Conservation (phyloP, 805 yeast species). For the Wickerhamomyces tratensis region DNA sequence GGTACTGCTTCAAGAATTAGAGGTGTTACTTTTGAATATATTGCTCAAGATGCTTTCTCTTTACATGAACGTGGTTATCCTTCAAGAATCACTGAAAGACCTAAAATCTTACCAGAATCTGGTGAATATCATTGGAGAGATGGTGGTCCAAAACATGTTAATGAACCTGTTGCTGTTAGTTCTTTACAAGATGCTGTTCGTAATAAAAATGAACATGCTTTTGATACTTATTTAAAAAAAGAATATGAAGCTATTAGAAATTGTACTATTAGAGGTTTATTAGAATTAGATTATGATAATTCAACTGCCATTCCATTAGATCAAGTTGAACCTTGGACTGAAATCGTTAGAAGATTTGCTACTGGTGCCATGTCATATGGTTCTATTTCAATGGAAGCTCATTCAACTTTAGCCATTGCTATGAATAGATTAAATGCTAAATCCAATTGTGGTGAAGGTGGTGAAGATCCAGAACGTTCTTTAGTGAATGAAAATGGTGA, state of each 20-base stretch:
- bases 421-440: slow-evolving; percentile 98
- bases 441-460: slow-evolving; percentile 99
- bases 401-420: slow-evolving; percentile 94
- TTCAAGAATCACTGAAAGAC: slow-evolving; percentile 58
- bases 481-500: slow-evolving; percentile 78
- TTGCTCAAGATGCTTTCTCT: slow-evolving; percentile 94
- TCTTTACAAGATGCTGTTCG: slow-evolving; percentile 96
- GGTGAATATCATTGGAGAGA: slow-evolving; percentile 99
- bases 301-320: slow-evolving; percentile 81
- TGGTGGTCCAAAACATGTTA: slow-evolving; percentile 94
- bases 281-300: slow-evolving; percentile 76
- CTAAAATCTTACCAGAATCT: slow-evolving; percentile 71
- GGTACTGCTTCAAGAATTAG: slow-evolving; percentile 96
- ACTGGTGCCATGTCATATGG: slow-evolving; percentile 99
- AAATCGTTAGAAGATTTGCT: slow-evolving; percentile 91
- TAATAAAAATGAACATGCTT: slow-evolving; percentile 90
- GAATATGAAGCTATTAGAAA: slow-evolving; percentile 87
- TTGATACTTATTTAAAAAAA: slow-evolving; percentile 79
- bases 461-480: slow-evolving; percentile 93
- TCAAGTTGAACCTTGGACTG: slow-evolving; percentile 99
- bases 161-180: slow-evolving; percentile 92
- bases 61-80: slow-evolving; percentile 92
- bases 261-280: slow-evolving; percentile 89
- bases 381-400: slow-evolving; percentile 97
- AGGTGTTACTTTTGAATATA: slow-evolving; percentile 91